phyloP scores from a whole-genome alignment of 2,329 filamentous ascomycete species.

The Proliferodiscus dingleyae region DNA sequence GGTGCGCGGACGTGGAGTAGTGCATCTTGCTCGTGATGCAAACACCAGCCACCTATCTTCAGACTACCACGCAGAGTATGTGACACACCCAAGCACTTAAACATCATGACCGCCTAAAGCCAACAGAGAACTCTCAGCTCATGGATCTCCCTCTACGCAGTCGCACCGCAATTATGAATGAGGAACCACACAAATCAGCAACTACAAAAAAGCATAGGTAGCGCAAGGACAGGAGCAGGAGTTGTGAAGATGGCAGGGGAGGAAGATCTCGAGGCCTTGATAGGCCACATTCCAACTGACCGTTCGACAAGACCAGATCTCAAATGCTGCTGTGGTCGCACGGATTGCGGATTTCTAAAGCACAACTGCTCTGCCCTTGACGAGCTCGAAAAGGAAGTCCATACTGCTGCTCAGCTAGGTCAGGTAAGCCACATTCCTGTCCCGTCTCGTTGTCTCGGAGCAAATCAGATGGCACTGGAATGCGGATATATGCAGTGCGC shows the following conservation, averaged over 20 bases:
- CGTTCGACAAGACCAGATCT: constrained; percentile 18
- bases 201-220: constrained; percentile 12
- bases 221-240: constrained; percentile 3
- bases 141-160: constrained; percentile 4
- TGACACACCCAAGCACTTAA: not conserved
- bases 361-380: constrained; percentile 76
- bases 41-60: not conserved
- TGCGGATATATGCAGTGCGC: constrained; percentile 3
- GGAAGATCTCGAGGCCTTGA: constrained; percentile 20
- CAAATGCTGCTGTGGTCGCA: constrained; percentile 78
- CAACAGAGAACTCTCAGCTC: not conserved
- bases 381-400: constrained; percentile 81
- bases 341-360: constrained; percentile 73
- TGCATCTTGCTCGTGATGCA: not conserved
- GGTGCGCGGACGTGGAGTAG: no score
- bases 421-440: constrained; percentile 63
- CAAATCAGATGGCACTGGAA: no score
- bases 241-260: constrained; percentile 15
- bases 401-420: constrained; percentile 79
- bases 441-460: constrained; percentile 3
- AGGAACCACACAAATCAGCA: constrained; percentile 17
- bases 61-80: not conserved
- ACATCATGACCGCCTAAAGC: not conserved
- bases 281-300: constrained; percentile 25
- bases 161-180: constrained; percentile 19